Evolutionary conservation across 352 stramenopile genomes (phyloP).

Genomic region (Phytophthora tentaculata): DNA sequence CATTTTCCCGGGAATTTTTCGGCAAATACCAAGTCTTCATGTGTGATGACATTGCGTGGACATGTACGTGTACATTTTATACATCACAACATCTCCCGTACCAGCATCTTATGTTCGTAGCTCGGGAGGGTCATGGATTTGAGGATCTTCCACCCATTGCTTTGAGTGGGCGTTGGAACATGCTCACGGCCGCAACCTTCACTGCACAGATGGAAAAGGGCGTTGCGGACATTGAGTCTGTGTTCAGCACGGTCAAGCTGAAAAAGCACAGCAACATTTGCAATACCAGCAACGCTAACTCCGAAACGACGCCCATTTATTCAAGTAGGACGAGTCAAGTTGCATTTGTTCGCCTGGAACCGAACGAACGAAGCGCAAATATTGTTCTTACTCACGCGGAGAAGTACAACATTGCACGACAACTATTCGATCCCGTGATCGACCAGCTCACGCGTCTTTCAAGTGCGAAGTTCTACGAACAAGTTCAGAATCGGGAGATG

Average conservation of each 20-base stretch:
- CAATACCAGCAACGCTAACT: neutral
- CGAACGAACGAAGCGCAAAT: neutral
- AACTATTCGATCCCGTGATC: neutral
- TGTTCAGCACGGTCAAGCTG: neutral
- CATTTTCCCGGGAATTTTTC: no score
- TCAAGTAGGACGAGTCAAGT: neutral
- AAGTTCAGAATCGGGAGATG: neutral
- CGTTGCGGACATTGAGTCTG: neutral
- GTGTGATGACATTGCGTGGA: constrained; percentile 1
- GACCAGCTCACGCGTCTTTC: neutral
- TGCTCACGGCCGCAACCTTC: neutral
- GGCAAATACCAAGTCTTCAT: neutral
- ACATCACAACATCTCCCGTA: neutral
- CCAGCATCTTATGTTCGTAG: neutral
- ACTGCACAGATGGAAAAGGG: neutral
- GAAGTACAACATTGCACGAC: constrained; percentile 1
- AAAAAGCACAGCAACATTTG: neutral
- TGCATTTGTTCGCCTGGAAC: neutral
- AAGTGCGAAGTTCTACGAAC: neutral
- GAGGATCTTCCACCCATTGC: neutral
- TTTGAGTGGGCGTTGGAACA: neutral
- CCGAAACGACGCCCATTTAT: neutral
- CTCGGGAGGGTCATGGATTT: neutral
- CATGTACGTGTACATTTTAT: constrained; percentile 1
- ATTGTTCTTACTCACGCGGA: neutral